Conservation (phyloP, 768 basidiomycete species). For the Sporobolomyces pararoseus region DNA sequence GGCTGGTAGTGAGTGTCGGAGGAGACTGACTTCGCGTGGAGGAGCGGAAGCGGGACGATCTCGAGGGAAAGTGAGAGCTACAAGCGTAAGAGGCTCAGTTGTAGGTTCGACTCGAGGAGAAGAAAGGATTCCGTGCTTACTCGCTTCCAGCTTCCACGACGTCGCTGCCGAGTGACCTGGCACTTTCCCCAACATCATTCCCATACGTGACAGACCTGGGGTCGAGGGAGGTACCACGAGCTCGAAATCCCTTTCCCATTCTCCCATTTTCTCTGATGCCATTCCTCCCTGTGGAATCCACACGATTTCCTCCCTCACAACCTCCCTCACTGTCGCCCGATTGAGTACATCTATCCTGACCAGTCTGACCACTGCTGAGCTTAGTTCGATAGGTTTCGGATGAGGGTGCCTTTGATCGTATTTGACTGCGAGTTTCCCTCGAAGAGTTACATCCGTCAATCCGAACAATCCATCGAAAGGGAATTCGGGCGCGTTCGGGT, state of each 20-base stretch:
- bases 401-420: conserved; percentile 21
- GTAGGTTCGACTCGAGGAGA: not conserved
- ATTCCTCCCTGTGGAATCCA: conserved; percentile 1
- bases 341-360: conserved; percentile 11
- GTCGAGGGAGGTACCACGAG: conserved; percentile 7
- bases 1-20: not conserved
- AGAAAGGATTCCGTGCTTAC: conserved; percentile 3
- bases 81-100: no score
- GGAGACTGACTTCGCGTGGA: conserved; percentile 13
- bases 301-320: not conserved
- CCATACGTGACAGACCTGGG: conserved; percentile 8
- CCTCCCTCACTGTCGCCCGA: not conserved
- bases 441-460: conserved; percentile 3
- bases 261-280: not conserved
- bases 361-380: conserved; percentile 8
- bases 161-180: conserved; percentile 7
- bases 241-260: conserved; percentile 6
- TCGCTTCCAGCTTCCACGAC: conserved; percentile 18
- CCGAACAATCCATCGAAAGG: conserved; percentile 21
- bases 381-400: conserved; percentile 1
- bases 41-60: not conserved
- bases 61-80: conserved; percentile 9
- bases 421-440: conserved; percentile 8
- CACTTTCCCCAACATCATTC: conserved; percentile 14
- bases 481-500: conserved; percentile 18